phyloP scores from a whole-genome alignment of 306 rosid species.

The Aeschynomene evenia region DNA sequence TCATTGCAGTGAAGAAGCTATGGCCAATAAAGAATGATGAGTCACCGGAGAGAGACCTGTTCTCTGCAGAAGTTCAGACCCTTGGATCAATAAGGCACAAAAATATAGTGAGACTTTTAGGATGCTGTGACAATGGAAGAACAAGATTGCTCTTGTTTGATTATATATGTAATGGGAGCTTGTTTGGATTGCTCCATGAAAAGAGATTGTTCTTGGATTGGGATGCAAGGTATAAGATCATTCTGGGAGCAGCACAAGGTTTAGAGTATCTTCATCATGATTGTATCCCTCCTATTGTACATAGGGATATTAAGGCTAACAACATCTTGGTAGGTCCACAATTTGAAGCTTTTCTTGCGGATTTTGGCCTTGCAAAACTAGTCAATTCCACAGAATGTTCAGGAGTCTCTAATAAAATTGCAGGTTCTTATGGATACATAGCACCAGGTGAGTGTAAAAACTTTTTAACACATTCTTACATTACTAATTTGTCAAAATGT shows the following conservation, averaged over 20 bases:
- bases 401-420: slow-evolving; percentile 61
- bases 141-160: slow-evolving; percentile 84
- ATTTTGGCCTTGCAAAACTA: slow-evolving; percentile 87
- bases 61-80: slow-evolving; percentile 78
- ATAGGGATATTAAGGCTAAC: slow-evolving; percentile 82
- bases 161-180: slow-evolving; percentile 83
- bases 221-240: slow-evolving; percentile 88
- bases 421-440: slow-evolving; percentile 94
- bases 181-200: slow-evolving; percentile 71
- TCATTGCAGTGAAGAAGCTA: slow-evolving; percentile 90
- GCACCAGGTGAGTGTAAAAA: slow-evolving; percentile 75
- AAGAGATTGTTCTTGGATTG: slow-evolving; percentile 86
- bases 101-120: slow-evolving; percentile 86
- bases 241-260: slow-evolving; percentile 87
- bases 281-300: slow-evolving; percentile 85
- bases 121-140: slow-evolving; percentile 77
- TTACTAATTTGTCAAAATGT: slow-evolving; percentile 16
- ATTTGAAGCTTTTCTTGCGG: slow-evolving; percentile 82
- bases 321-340: slow-evolving; percentile 89
- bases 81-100: slow-evolving; percentile 92
- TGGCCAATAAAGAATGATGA: slow-evolving; percentile 71
- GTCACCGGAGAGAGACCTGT: slow-evolving; percentile 63
- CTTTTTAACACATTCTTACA: slow-evolving; percentile 15
- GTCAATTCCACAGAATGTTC: slow-evolving; percentile 61
- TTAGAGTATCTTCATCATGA: slow-evolving; percentile 95